Percentiles rank a stretch among this genome's conserved stretches.
phyloP scores from a whole-genome alignment of 73 alveolate species.

The Tetrahymena elliotti region DNA sequence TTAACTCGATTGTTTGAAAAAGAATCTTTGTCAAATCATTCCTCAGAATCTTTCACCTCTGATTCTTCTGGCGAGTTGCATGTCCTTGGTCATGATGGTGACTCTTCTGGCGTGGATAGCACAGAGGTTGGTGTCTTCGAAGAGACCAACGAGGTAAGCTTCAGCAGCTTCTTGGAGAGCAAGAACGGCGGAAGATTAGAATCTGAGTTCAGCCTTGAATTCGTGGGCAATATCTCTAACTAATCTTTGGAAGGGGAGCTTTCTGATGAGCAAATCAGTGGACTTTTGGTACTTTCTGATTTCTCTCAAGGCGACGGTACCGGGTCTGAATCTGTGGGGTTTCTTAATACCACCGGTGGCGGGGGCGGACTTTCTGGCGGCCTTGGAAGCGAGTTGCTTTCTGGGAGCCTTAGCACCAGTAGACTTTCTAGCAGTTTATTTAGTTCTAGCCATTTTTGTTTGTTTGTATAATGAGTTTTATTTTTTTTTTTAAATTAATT shows the following conservation, averaged over 20 bases:
- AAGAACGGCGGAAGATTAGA: conserved; percentile 80
- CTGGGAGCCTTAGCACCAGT: conserved; percentile 70
- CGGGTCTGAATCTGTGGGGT: conserved; percentile 88
- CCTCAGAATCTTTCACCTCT: conserved; percentile 84
- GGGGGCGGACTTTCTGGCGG: conserved; percentile 83
- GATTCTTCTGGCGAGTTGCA: conserved; percentile 86
- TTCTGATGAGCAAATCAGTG: conserved; percentile 76
- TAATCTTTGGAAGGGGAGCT: conserved; percentile 90
- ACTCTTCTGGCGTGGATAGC: conserved; percentile 93
- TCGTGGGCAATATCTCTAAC: conserved; percentile 89
- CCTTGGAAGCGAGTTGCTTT: conserved; percentile 66
- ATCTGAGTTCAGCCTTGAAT: conserved; percentile 83
- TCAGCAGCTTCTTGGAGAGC: conserved; percentile 94
- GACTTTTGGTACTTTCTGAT: conserved; percentile 75
- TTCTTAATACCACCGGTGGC: conserved; percentile 73
- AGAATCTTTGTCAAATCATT: neutral
- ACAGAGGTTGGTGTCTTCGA: conserved; percentile 89
- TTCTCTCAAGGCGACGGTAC: conserved; percentile 86
- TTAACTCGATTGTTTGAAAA: neutral
- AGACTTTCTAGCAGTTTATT: conserved; percentile 54
- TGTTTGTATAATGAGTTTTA: neutral
- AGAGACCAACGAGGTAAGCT: conserved; percentile 79
- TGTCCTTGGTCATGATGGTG: conserved; percentile 88
- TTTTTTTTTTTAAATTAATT: neutral
- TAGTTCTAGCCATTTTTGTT: conserved; percentile 56